Evolutionary conservation across 208 protist species (phyloP).

Genomic region (Blechomonas ayalai): DNA sequence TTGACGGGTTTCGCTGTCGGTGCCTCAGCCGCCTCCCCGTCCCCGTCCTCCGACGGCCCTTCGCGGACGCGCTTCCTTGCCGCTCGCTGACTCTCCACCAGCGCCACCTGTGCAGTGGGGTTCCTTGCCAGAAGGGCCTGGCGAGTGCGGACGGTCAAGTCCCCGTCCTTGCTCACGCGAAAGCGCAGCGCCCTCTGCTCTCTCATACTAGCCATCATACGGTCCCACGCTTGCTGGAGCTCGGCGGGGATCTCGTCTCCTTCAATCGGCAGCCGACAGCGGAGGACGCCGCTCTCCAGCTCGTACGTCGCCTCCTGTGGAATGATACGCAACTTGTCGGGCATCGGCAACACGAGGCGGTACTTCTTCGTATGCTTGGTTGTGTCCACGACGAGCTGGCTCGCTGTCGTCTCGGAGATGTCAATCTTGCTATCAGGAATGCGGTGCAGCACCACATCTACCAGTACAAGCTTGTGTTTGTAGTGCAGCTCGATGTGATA

Average conservation of each 20-base stretch:
- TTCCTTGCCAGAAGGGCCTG: constrained; percentile 49
- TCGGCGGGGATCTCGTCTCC: constrained; percentile 38
- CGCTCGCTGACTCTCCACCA: neutral
- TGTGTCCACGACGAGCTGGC: constrained; percentile 66
- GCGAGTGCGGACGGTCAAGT: constrained; percentile 66
- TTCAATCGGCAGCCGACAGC: constrained; percentile 58
- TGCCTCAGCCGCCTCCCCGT: neutral
- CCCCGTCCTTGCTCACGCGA: constrained; percentile 54
- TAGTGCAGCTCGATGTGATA: constrained; percentile 75
- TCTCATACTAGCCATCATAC: constrained; percentile 39
- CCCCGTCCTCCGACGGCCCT: constrained; percentile 4
- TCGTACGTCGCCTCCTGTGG: constrained; percentile 39
- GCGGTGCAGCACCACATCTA: constrained; percentile 76
- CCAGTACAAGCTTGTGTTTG: constrained; percentile 63
- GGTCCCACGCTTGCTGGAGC: constrained; percentile 38
- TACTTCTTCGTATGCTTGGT: constrained; percentile 74
- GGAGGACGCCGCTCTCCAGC: constrained; percentile 49
- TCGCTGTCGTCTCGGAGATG: constrained; percentile 44
- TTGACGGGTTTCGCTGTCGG: constrained; percentile 21
- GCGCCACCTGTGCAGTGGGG: constrained; percentile 8
- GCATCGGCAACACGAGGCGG: constrained; percentile 62
- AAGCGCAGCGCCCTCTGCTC: constrained; percentile 71
- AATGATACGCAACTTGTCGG: constrained; percentile 52
- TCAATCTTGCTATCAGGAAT: constrained; percentile 69
- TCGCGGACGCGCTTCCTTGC: constrained; percentile 6